Conservation (phyloP, 1,284 basidiomycete genomes). For the Leccinum ponderosum region DNA sequence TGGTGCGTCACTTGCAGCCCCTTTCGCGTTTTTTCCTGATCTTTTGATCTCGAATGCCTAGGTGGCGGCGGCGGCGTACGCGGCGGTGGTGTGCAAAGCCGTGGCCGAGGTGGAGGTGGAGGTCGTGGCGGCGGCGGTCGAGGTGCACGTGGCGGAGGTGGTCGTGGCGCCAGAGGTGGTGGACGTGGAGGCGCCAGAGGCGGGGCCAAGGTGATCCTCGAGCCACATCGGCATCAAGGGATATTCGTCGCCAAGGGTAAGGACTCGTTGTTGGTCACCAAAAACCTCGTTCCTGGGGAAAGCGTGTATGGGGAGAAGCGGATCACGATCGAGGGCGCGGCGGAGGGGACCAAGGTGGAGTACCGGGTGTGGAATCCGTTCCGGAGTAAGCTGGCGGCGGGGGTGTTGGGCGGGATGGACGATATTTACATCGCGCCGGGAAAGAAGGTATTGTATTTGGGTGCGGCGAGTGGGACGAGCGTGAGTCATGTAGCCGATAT, state of each 20-base stretch:
- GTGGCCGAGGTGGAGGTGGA: constrained; percentile 25
- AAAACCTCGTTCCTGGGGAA: constrained; percentile 97
- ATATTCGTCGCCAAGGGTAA: constrained; percentile 96
- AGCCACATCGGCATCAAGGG: constrained; percentile 94
- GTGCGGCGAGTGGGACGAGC: constrained; percentile 95
- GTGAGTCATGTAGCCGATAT: constrained; percentile 99
- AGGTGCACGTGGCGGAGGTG: constrained; percentile 41
- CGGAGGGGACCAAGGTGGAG: constrained; percentile 89
- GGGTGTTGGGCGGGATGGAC: constrained; percentile 95
- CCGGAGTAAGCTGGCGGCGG: constrained; percentile 95
- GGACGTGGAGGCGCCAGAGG: constrained; percentile 65
- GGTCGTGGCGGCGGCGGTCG: constrained; percentile 28
- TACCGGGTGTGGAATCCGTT: constrained; percentile 99
- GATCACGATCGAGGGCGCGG: constrained; percentile 78
- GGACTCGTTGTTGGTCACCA: constrained; percentile 96
- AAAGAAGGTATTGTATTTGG: constrained; percentile 96
- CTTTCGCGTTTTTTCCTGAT: neutral
- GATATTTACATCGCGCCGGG: constrained; percentile 94
- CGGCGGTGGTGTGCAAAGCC: constrained; percentile 33
- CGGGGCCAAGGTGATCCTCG: constrained; percentile 86
- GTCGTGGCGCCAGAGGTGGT: constrained; percentile 38
- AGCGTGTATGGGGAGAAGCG: constrained; percentile 99
- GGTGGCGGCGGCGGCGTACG: constrained; percentile 24
- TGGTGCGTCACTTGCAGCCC: constrained; percentile 5
- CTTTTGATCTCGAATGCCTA: constrained; percentile 12